These are phyloP conservation scores for Tetrapyrgos nigripes DNA, from an alignment of 1,284 basidiomycete species.

Conservation along the genomic window DNA sequence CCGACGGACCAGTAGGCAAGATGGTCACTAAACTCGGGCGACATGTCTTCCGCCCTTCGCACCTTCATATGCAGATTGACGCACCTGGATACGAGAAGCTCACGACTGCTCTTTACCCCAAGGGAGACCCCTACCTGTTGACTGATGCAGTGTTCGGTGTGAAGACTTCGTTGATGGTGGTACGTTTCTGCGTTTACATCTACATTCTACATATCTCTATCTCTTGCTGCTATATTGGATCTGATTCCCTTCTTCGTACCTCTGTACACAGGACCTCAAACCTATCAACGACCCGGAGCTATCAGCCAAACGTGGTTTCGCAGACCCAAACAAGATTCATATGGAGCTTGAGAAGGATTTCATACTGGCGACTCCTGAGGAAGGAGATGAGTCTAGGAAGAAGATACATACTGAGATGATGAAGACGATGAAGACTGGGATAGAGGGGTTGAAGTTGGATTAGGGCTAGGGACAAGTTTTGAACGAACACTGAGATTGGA, in stretches of 20 bases:
- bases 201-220: neutral
- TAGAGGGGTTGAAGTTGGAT: neutral
- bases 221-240: neutral
- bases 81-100: slow-evolving; percentile 75
- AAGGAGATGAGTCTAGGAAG: slow-evolving; percentile 45
- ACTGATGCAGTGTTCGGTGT: slow-evolving; percentile 85
- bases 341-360: slow-evolving; percentile 68
- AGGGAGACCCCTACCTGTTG: slow-evolving; percentile 68
- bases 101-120: slow-evolving; percentile 77
- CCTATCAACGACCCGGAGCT: slow-evolving; percentile 58
- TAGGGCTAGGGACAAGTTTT: no score
- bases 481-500: no score
- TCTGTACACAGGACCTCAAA: slow-evolving; percentile 47
- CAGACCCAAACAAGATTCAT: slow-evolving; percentile 58
- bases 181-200: slow-evolving; percentile 25
- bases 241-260: no score
- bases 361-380: slow-evolving; percentile 61
- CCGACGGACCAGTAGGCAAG: slow-evolving; percentile 80
- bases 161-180: slow-evolving; percentile 59
- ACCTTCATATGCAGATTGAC: slow-evolving; percentile 78
- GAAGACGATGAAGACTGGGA: neutral
- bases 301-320: slow-evolving; percentile 67
- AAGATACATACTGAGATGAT: slow-evolving; percentile 4
- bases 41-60: slow-evolving; percentile 76
- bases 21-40: slow-evolving; percentile 65